Conservation (phyloP, 805 yeast genomes). For the Lachancea dasiensis region DNA sequence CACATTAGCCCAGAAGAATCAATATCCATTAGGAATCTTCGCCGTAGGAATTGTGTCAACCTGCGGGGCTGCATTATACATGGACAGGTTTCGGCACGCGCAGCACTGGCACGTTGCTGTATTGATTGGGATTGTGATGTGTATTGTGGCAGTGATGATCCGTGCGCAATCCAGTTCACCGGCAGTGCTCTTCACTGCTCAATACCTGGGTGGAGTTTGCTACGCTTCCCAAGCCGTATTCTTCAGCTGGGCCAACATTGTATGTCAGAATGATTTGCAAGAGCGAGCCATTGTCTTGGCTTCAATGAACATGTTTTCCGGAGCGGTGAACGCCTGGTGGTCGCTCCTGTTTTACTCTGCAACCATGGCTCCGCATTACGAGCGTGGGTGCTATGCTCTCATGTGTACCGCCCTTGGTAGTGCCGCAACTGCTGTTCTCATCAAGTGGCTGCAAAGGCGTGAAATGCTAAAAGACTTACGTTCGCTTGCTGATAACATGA, state of each 20-base stretch:
- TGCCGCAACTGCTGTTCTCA: conserved; percentile 32
- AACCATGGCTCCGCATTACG: conserved; percentile 42
- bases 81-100: conserved; percentile 34
- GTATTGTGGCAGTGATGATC: conserved; percentile 39
- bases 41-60: conserved; percentile 43
- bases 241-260: conserved; percentile 54
- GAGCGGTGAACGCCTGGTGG: conserved; percentile 57
- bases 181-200: conserved; percentile 40
- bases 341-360: conserved; percentile 44
- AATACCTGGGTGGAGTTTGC: conserved; percentile 43
- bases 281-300: conserved; percentile 55
- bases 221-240: conserved; percentile 50
- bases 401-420: conserved; percentile 41
- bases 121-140: conserved; percentile 35
- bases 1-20: conserved; percentile 38
- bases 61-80: conserved; percentile 35
- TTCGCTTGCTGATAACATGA: conserved; percentile 1
- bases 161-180: conserved; percentile 34
- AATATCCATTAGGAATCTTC: conserved; percentile 44
- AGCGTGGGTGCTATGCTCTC: conserved; percentile 49
- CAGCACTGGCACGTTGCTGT: conserved; percentile 44
- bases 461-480: conserved; percentile 20
- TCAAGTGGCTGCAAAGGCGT: conserved; percentile 37
- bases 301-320: conserved; percentile 53
- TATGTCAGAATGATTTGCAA: conserved; percentile 47